phyloP scores from a whole-genome alignment of 768 basidiomycete species.

The Macrolepiota fuliginosa region DNA sequence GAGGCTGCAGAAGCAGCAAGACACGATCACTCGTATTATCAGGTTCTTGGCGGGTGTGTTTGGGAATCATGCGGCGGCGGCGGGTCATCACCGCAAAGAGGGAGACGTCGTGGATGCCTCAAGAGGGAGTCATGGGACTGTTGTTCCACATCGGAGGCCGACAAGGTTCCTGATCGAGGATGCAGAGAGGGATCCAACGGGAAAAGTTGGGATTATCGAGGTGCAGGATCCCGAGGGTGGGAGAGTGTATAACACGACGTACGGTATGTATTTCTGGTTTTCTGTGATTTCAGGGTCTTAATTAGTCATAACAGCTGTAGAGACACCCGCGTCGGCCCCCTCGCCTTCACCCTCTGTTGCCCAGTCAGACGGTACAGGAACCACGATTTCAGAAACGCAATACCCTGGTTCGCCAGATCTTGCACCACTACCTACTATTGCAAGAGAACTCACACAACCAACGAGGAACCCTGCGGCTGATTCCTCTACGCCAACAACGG shows the following conservation, averaged over 20 bases:
- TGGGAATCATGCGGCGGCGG: constrained; percentile 41
- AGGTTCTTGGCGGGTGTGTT: constrained; percentile 95
- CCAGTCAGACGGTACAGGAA: constrained; percentile 25
- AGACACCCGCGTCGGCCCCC: constrained; percentile 40
- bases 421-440: neutral
- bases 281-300: constrained; percentile 6
- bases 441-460: neutral
- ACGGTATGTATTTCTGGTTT: constrained; percentile 14
- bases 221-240: constrained; percentile 18
- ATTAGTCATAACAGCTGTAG: constrained; percentile 29
- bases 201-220: constrained; percentile 27
- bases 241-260: neutral
- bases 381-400: constrained; percentile 16
- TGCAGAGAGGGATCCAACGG: constrained; percentile 36
- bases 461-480: too few species aligned
- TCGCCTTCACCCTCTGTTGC: constrained; percentile 34
- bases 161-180: constrained; percentile 71
- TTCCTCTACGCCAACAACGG: neutral
- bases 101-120: constrained; percentile 20
- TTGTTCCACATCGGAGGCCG: constrained; percentile 47
- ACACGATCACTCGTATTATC: constrained; percentile 93
- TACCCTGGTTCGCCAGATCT: neutral
- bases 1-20: constrained; percentile 88
- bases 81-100: constrained; percentile 25
- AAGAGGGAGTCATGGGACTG: constrained; percentile 23